phyloP scores from a whole-genome alignment of 2,329 filamentous ascomycete genomes.

The Metarhizium sp. region DNA sequence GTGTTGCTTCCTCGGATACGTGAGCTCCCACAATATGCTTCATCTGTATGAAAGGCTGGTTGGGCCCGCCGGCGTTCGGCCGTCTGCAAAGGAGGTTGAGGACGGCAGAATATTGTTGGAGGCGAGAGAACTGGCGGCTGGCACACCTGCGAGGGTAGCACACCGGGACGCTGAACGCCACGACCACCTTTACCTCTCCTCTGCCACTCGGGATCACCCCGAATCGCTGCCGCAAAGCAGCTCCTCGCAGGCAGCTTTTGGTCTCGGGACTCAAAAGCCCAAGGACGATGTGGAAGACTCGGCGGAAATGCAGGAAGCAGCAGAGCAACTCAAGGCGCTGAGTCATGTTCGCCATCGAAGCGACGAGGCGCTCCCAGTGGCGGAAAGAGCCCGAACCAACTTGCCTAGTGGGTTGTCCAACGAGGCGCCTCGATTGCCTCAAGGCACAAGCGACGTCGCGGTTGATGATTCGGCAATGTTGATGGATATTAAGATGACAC shows the following conservation, averaged over 20 bases:
- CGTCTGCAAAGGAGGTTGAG: slow-evolving; percentile 44
- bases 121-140: slow-evolving; percentile 36
- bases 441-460: slow-evolving; percentile 27
- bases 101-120: slow-evolving; percentile 48
- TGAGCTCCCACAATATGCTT: slow-evolving; percentile 59
- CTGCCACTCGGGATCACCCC: slow-evolving; percentile 14
- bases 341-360: slow-evolving; percentile 52
- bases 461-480: slow-evolving; percentile 13
- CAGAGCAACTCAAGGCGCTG: slow-evolving; percentile 56
- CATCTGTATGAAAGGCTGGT: slow-evolving; percentile 53
- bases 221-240: slow-evolving; percentile 17
- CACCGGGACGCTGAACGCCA: slow-evolving; percentile 17
- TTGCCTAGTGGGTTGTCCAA: slow-evolving; percentile 29
- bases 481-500: slow-evolving; percentile 13
- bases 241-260: slow-evolving; percentile 14
- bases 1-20: slow-evolving; percentile 55
- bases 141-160: slow-evolving; percentile 18
- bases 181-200: slow-evolving; percentile 15
- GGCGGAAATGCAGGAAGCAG: slow-evolving; percentile 61
- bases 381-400: slow-evolving; percentile 25
- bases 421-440: slow-evolving; percentile 13
- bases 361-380: slow-evolving; percentile 27
- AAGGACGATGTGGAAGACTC: slow-evolving; percentile 44
- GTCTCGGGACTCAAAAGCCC: slow-evolving; percentile 15
- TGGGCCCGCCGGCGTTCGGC: slow-evolving; percentile 31